Base-by-base conservation (phyloP, 441 rosid species). In the Sinapis alba region DNA sequence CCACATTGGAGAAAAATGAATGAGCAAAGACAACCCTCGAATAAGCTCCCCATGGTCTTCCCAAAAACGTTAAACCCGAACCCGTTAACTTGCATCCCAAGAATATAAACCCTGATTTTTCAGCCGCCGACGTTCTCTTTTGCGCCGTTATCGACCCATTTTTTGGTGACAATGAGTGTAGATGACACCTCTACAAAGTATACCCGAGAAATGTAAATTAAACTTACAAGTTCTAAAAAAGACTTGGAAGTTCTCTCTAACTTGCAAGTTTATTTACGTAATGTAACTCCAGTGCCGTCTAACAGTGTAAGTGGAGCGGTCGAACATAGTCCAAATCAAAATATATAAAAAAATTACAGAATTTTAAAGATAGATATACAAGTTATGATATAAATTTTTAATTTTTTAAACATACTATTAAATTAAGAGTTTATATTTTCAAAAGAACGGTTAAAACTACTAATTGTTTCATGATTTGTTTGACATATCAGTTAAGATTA, bases 1-100 rank as follows among this genome's bases (percentile, higher is more conserved):
- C 74, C 1, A 30, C 86, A 23, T 56, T 21, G 3, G 93, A 74
- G 86, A 90, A 85, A 80, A 73, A 87, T 15, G 89, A 79, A 3
- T 50, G 69, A 43, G 90, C 88, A 73, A 83, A 92, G 11, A 89
- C 80, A 20, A 93, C 98, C 45, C 86, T 82, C 27, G 98, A 91
- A 68, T 77, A 88, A 24, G 83, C 43, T 61, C 92, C 97, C 97
- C 94, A 90, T 28, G 96, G 96, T 80, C 98, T 88, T 68, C 97
- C 96, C 30, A 91, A 87, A 65, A 68, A 70, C 0, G 95, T 84
- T 3, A 76, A 65, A 43, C 84, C 82, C 20, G 75, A 56, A 16
- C 92, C 96, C 0, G 92, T 83, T 20, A 93, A 62, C 82, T 83
- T 90, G 87, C 98, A 86, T 15, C 86, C 85, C 86, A 85, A 76